phyloP scores from a whole-genome alignment of 306 rosid species.

The Astragalus membranaceus region DNA sequence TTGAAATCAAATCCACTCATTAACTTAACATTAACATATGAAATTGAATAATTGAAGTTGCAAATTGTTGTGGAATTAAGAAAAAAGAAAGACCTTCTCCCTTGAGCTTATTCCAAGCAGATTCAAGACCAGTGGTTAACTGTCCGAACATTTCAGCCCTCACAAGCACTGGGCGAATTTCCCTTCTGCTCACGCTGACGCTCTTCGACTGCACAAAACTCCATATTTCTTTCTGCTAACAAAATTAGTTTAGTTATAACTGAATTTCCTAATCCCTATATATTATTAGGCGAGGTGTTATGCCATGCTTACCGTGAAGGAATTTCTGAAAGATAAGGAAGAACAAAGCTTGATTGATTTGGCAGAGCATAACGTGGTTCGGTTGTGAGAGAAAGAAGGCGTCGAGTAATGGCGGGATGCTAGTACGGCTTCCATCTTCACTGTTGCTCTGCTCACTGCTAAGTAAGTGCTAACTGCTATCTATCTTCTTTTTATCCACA shows the following conservation, averaged over 20 bases:
- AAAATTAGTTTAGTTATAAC: neutral
- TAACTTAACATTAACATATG: neutral
- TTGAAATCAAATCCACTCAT: neutral
- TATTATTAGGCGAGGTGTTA: neutral
- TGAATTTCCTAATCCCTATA: neutral
- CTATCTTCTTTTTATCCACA: conserved; percentile 32
- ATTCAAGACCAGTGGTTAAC: conserved; percentile 78
- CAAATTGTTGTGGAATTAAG: too few relatives aligned
- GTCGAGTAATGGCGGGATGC: conserved; percentile 65
- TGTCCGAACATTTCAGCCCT: conserved; percentile 98
- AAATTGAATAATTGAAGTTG: neutral
- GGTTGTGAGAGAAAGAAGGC: conserved; percentile 27
- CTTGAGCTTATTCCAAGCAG: conserved; percentile 95
- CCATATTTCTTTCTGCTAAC: conserved; percentile 74
- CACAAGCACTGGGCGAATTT: conserved; percentile 47
- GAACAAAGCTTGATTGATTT: conserved; percentile 37
- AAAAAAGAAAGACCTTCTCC: conserved; percentile 60
- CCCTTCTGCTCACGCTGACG: conserved; percentile 25
- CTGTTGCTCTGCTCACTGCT: neutral
- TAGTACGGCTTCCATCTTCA: conserved; percentile 69
- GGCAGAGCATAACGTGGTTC: conserved; percentile 8
- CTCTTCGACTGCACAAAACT: conserved; percentile 69
- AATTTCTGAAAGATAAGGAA: conserved; percentile 55
- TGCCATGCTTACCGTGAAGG: conserved; percentile 55
- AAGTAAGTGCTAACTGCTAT: neutral